These are phyloP conservation scores for Nemania sp. DNA, from an alignment of 2,329 filamentous ascomycete species.

Conservation along the genomic window DNA sequence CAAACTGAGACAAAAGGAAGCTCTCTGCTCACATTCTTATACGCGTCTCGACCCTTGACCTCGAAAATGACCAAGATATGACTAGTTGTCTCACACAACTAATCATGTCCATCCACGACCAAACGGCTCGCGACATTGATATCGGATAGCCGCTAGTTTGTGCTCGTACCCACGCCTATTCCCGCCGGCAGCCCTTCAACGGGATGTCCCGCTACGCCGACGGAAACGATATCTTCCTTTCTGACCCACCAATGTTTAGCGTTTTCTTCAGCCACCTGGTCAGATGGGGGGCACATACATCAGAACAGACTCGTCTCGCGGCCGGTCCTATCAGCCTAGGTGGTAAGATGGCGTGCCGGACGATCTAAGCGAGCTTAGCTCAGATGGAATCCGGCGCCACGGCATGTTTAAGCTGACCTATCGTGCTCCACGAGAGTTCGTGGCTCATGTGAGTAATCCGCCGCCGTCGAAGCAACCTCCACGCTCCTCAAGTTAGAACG, in stretches of 20 bases:
- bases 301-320: no score
- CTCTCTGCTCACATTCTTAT: slow-evolving; percentile 4
- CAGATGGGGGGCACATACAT: neutral
- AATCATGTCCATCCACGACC: slow-evolving; percentile 4
- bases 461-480: no score
- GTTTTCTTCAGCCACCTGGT: neutral
- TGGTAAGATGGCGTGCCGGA: no score
- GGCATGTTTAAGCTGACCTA: no score
- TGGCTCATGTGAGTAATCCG: no score
- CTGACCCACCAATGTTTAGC: neutral
- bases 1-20: neutral
- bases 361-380: no score
- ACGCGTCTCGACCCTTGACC: neutral
- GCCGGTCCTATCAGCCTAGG: no score
- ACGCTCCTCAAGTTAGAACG: no score
- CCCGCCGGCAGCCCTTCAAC: neutral
- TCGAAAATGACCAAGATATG: neutral
- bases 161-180: neutral
- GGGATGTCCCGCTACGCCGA: neutral
- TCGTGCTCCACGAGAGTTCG: no score
- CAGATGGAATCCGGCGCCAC: no score
- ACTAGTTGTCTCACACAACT: neutral
- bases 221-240: neutral
- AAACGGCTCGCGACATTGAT: neutral
- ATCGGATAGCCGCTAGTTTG: neutral